Evolutionary conservation across 169 alveolate species (phyloP).

Genomic region (Plasmodium coatneyi): DNA sequence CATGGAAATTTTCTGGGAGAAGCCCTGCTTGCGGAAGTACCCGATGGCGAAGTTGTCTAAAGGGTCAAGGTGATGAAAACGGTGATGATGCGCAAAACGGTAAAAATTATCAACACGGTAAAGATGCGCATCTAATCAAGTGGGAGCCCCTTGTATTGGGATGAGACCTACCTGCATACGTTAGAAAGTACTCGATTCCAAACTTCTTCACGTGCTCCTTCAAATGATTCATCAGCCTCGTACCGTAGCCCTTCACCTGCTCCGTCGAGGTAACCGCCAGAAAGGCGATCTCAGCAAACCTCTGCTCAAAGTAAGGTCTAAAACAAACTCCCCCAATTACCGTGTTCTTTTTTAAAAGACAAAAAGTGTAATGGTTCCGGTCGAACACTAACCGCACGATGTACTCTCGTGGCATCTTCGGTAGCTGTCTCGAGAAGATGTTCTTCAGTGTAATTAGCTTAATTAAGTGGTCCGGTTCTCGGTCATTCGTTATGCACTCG

Average conservation of each 20-base stretch:
- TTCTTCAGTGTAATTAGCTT: conserved; percentile 94
- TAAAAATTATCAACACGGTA: background rate
- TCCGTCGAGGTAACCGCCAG: conserved; percentile 98
- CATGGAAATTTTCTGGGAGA: conserved; percentile 94
- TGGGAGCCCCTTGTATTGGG: background rate
- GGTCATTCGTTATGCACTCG: conserved; percentile 93
- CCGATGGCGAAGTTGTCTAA: conserved; percentile 98
- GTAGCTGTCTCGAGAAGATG: conserved; percentile 96
- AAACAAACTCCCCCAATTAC: conserved; percentile 98
- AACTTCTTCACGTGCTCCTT: conserved; percentile 95
- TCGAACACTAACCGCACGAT: conserved; percentile 97
- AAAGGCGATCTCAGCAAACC: conserved; percentile 99
- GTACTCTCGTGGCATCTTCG: conserved; percentile 99
- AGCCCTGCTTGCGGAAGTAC: conserved; percentile 97
- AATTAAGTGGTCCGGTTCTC: conserved; percentile 91
- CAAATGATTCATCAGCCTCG: conserved; percentile 97
- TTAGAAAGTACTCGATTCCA: conserved; percentile 94
- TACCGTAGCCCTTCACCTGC: conserved; percentile 98
- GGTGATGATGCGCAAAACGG: background rate
- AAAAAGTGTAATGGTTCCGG: conserved; percentile 96
- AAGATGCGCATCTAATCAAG: background rate
- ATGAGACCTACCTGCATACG: conserved; percentile 89
- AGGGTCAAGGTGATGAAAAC: background rate
- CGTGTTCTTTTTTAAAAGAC: conserved; percentile 91
- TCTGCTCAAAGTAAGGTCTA: conserved; percentile 91